phyloP scores from a whole-genome alignment of 495 filamentous ascomycete genomes.

The Aspergillus sparsus region DNA sequence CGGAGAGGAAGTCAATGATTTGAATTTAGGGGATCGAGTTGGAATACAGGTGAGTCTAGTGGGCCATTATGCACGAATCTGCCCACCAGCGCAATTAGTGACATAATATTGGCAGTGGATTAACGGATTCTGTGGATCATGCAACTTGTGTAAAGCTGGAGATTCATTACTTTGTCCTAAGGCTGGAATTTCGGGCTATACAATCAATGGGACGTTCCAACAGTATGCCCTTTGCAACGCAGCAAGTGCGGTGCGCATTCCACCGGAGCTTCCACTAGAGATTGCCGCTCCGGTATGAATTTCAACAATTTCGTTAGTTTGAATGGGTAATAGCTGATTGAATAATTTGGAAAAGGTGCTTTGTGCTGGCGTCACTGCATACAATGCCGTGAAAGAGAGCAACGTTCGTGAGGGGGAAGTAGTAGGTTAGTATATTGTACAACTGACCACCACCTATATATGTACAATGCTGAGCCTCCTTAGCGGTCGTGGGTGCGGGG shows the following conservation, averaged over 20 bases:
- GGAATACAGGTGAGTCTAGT: conserved; percentile 12
- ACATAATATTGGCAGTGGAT: conserved; percentile 57
- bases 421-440: conserved; percentile 36
- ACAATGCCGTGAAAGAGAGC: conserved; percentile 84
- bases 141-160: conserved; percentile 65
- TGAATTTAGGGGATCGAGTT: conserved; percentile 15
- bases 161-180: conserved; percentile 67
- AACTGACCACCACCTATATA: background rate
- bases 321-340: background rate
- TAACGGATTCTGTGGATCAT: conserved; percentile 69
- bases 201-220: conserved; percentile 45
- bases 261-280: conserved; percentile 67
- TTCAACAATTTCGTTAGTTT: background rate
- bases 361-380: conserved; percentile 83
- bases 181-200: conserved; percentile 68
- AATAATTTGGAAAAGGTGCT: conserved; percentile 46
- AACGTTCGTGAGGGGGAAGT: conserved; percentile 66
- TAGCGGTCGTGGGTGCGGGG: conserved; percentile 82
- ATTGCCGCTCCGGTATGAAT: conserved; percentile 58
- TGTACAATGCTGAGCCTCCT: background rate
- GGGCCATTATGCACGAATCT: background rate
- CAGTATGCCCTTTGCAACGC: conserved; percentile 81
- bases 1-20: conserved; percentile 1
- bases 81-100: background rate
- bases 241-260: conserved; percentile 71